Evolutionary conservation across 768 basidiomycete genomes (phyloP).

Genomic region (Tubosaeta sp.): DNA sequence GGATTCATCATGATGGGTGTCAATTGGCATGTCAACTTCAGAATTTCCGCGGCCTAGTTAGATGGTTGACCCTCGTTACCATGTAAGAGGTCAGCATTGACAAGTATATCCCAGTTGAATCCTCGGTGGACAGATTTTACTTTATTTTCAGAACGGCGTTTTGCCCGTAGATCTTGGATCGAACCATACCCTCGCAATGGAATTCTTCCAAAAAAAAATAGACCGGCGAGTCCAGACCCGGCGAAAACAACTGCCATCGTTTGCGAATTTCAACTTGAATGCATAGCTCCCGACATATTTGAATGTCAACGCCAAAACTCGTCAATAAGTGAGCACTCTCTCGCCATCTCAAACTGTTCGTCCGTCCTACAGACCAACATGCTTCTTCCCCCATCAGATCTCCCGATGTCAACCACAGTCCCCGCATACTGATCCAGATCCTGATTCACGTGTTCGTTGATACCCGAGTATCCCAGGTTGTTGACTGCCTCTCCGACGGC

Average conservation of each 20-base stretch:
- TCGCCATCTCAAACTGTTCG: slow-evolving; percentile 55
- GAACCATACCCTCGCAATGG: no score
- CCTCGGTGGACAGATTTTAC: neutral
- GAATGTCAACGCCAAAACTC: slow-evolving; percentile 14
- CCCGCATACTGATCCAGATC: slow-evolving; percentile 35
- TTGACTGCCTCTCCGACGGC: slow-evolving; percentile 49
- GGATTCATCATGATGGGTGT: neutral
- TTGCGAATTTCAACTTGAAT: neutral
- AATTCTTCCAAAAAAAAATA: no score
- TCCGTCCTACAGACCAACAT: slow-evolving; percentile 64
- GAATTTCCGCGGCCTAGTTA: neutral
- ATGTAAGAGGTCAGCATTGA: neutral
- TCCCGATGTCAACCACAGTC: slow-evolving; percentile 46
- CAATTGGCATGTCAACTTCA: neutral
- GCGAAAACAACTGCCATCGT: no score
- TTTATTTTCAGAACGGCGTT: neutral
- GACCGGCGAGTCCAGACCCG: neutral
- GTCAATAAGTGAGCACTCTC: slow-evolving; percentile 30
- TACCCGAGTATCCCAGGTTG: slow-evolving; percentile 57
- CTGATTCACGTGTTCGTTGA: slow-evolving; percentile 48
- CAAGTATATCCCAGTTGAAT: neutral
- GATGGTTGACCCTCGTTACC: neutral
- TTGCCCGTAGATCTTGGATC: neutral
- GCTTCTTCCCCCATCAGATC: slow-evolving; percentile 24
- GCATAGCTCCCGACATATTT: neutral